Evolutionary conservation across 768 basidiomycete species (phyloP), one percentile per base, ranked within the genome.

Genomic region (Pleurotus djamor): DNA sequence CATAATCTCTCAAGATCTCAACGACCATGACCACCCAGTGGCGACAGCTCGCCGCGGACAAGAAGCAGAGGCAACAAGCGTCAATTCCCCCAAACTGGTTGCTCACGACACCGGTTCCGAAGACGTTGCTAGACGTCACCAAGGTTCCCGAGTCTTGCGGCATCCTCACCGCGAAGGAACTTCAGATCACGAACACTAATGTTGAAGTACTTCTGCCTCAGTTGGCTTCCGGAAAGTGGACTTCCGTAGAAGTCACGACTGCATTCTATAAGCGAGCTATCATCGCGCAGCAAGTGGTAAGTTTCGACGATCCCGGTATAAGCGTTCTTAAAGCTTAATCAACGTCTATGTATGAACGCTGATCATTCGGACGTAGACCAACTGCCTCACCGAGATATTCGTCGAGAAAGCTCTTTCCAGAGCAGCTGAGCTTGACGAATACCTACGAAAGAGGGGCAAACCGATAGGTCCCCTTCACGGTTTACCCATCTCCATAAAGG

Each of bases 331-430:
- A 28, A 28, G 21, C 21, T 28, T 28, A 28, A 28, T 28, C 21
- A 28, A 28, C 21, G 21, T 28, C 1, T 28, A 28, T 28, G 21
- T 28, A 28, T 28, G 21, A 28, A 28, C 21, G 45, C 10, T 47
- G 14, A 12, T 17, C 45, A 47, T 4, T 7, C 45, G 12, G 6
- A 6, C n/a, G 17, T 8, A 91, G 89, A 85, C 84, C 4, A 92
- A 92, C 63, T 93, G 92, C 67, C 67, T 94, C 38, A 93, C 91
- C 0, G 91, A 93, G 69, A 85, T 92, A n/a, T 92, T 90, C 64
- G 80, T 92, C 54, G 87, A 92, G 21, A 77, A 80, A 4, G 92
- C 88, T 0, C 74, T 91, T 4, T 72, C 70, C 12, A 78, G 85
- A 9, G 92, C 93, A 2, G 71, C 77, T 13, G 79, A 85, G 66